Base-by-base conservation (phyloP, 2,329 filamentous ascomycete species). In the Byssoonygena ceratinophila region DNA sequence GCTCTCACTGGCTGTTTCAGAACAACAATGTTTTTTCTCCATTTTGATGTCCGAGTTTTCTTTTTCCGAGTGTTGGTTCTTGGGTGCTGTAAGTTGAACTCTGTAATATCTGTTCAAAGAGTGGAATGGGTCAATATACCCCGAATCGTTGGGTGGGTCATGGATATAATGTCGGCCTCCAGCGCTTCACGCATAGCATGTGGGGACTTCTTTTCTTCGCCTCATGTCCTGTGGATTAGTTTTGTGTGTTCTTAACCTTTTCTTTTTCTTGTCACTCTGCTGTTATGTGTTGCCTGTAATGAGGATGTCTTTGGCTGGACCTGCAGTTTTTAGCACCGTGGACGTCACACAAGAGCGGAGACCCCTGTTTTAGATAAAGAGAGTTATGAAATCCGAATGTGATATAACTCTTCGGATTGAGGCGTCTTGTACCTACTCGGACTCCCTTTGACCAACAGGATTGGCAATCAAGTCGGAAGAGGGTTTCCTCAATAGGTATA, bases 61-160 rank as follows among this genome's bases (percentile, higher is more conserved):
- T 44, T 36, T 43, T 7, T 20, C 36, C 39, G 11, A 12, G 9
- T 36, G 11, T 34, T 20, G 1, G 29, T 31, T 44, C 25, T 25
- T 39, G 27, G 4, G 27, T 4, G 27, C 27, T 39, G 36, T 12
- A 12, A 36, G 12, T 39, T 3, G n/a, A 20, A n/a, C 12, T 39
- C n/a, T 39, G 16, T 20, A 20, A 4, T 39, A 4, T 37, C 14
- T 37, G 16, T 46, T 32, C 44, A 27, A 25, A 23, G 45, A 8
- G 45, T 16, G 45, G 29, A 16, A 37, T 22, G 45, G n/a, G 37
- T 8, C 16, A 31, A 47, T 47, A 47, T 47, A 47, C 45, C 44
- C 44, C 29, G 45, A 34, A 32, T 20, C 16, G 29, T 37, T 47
- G 31, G 29, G 45, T n/a, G 45, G 45, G 27, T 34, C 44, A 47